phyloP scores from a whole-genome alignment of 2,329 filamentous ascomycete genomes.

The Penicillium fuscoglaucum region DNA sequence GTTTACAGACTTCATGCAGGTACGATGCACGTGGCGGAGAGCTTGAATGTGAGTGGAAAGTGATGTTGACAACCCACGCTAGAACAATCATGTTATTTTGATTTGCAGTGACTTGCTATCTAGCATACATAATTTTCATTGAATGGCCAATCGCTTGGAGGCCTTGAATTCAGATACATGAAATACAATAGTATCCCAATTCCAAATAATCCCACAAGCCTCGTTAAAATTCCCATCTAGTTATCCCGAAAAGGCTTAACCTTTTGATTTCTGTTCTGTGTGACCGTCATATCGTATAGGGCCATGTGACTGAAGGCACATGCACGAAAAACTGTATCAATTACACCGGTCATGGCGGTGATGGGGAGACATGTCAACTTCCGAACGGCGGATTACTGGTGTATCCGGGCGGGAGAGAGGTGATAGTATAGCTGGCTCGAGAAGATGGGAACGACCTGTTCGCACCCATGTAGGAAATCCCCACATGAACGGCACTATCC shows the following conservation, averaged over 20 bases:
- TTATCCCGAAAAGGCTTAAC: slow-evolving; percentile 24
- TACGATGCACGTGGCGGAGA: slow-evolving; percentile 1
- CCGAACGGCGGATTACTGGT: slow-evolving; percentile 58
- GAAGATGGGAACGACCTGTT: slow-evolving; percentile 60
- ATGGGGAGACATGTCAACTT: slow-evolving; percentile 59
- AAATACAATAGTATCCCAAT: not conserved
- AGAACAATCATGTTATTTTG: not conserved
- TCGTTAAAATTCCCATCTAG: slow-evolving; percentile 22
- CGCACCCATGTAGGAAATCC: slow-evolving; percentile 57
- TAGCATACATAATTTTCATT: not conserved
- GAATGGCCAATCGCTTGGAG: not conserved
- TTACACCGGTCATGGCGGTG: slow-evolving; percentile 60
- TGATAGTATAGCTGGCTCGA: slow-evolving; percentile 64
- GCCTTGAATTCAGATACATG: not conserved
- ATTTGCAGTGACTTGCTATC: not conserved
- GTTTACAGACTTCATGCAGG: not conserved
- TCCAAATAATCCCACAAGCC: not conserved
- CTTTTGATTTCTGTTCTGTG: slow-evolving; percentile 55
- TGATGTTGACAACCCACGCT: not conserved
- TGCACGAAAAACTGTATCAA: slow-evolving; percentile 43
- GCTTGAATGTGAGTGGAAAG: not conserved
- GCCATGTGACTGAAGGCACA: slow-evolving; percentile 53
- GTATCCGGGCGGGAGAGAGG: slow-evolving; percentile 57
- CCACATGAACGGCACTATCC: slow-evolving; percentile 52
- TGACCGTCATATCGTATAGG: slow-evolving; percentile 58